Percentiles rank a stretch among this genome's conserved stretches.
Conservation (phyloP, 148 eudicot genomes). For the Mesembryanthemum crystallinum region DNA sequence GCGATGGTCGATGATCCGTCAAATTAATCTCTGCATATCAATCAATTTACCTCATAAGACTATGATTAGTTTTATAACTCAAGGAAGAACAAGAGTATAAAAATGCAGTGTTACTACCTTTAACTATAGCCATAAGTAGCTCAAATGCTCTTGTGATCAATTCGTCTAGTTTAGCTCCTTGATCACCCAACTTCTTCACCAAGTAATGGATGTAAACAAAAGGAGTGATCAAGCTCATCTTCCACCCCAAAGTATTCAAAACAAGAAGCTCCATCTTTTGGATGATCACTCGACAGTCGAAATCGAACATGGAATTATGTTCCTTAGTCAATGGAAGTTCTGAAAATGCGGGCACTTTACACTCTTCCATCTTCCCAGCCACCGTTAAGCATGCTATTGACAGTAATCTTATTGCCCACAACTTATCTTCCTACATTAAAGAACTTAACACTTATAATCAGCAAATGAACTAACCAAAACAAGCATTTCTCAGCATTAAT, state of each 20-base stretch:
- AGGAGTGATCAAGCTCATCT: constrained; percentile 48
- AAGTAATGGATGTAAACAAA: constrained; percentile 48
- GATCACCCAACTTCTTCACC: constrained; percentile 30
- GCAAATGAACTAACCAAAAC: not conserved
- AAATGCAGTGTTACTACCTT: constrained; percentile 32
- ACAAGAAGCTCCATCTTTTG: constrained; percentile 51
- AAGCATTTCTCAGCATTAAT: not conserved
- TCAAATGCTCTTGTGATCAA: constrained; percentile 32
- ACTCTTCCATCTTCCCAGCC: constrained; percentile 67
- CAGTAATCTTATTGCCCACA: constrained; percentile 47
- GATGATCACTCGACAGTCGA: constrained; percentile 24
- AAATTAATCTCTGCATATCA: constrained; percentile 41
- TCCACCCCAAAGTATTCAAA: constrained; percentile 49
- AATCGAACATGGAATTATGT: constrained; percentile 28
- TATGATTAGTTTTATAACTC: not conserved
- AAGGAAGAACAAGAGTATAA: not conserved
- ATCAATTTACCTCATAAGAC: not conserved
- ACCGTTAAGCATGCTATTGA: constrained; percentile 63
- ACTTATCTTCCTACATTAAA: constrained; percentile 33
- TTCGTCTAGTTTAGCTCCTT: constrained; percentile 1
- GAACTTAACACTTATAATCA: not conserved
- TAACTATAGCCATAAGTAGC: constrained; percentile 33
- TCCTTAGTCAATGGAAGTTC: constrained; percentile 24
- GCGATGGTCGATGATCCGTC: constrained; percentile 44
- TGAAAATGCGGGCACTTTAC: constrained; percentile 29